Evolutionary conservation across 2,329 filamentous ascomycete species (phyloP).

Genomic region (Cadophora sp.): DNA sequence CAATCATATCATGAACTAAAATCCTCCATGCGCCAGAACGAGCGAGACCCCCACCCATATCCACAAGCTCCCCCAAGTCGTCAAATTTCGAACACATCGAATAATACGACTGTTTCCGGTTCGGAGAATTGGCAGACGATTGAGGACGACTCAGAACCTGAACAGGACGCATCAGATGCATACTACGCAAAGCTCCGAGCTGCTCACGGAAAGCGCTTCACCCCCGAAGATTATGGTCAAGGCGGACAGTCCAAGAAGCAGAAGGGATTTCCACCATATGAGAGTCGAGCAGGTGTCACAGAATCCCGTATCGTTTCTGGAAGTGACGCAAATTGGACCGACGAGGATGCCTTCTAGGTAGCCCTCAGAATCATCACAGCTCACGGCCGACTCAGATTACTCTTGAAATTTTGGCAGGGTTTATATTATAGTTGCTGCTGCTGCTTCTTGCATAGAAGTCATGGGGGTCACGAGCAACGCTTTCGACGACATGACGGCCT

Average conservation of each 20-base stretch:
- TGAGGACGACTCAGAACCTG: conserved; percentile 80
- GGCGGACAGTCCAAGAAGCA: conserved; percentile 58
- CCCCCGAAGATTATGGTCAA: conserved; percentile 51
- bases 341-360: conserved; percentile 63
- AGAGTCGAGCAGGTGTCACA: conserved; percentile 55
- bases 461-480: conserved; percentile 30
- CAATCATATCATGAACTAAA: conserved; percentile 50
- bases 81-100: conserved; percentile 76
- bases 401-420: not conserved
- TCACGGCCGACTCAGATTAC: not conserved
- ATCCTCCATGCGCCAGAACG: conserved; percentile 51
- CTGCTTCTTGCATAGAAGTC: conserved; percentile 17
- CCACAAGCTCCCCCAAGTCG: conserved; percentile 51
- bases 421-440: conserved; percentile 16
- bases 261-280: conserved; percentile 58
- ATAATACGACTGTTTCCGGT: conserved; percentile 70
- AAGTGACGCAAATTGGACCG: conserved; percentile 67
- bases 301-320: conserved; percentile 68
- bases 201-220: conserved; percentile 69
- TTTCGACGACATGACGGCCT: conserved; percentile 27
- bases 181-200: conserved; percentile 84
- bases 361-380: not conserved
- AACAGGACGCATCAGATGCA: conserved; percentile 79
- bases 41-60: conserved; percentile 43
- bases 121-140: conserved; percentile 99